These are phyloP conservation scores for Blastobotrys petasosporus DNA, from an alignment of 1,139 yeast genomes.

Conservation along the genomic window DNA sequence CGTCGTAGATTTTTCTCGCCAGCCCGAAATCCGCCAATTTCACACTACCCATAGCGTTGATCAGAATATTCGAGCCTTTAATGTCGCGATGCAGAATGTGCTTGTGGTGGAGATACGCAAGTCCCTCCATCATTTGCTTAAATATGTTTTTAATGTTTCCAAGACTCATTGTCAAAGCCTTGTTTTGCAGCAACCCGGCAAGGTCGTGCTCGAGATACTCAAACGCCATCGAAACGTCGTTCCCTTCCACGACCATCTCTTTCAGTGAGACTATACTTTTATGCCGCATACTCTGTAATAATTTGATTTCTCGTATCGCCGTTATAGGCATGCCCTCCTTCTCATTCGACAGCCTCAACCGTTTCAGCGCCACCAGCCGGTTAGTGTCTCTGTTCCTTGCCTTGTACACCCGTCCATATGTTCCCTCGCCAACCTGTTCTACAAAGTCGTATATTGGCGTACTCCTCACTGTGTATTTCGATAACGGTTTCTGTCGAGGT, in stretches of 20 bases:
- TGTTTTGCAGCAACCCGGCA: slow-evolving; percentile 79
- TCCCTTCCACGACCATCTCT: slow-evolving; percentile 85
- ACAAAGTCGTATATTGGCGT: slow-evolving; percentile 17
- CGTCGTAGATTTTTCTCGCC: slow-evolving; percentile 49
- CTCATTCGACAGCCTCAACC: slow-evolving; percentile 76
- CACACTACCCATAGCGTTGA: slow-evolving; percentile 64
- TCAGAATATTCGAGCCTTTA: slow-evolving; percentile 83
- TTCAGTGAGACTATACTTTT: slow-evolving; percentile 70
- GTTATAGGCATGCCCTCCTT: slow-evolving; percentile 96
- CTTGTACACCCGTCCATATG: slow-evolving; percentile 76
- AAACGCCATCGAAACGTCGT: slow-evolving; percentile 80
- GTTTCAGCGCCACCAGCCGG: slow-evolving; percentile 74
- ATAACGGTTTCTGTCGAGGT: too few relatives aligned
- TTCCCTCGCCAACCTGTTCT: slow-evolving; percentile 72
- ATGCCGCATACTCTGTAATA: slow-evolving; percentile 83
- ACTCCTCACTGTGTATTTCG: too few relatives aligned
- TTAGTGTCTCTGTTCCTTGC: slow-evolving; percentile 65
- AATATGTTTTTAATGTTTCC: slow-evolving; percentile 74
- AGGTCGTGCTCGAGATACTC: slow-evolving; percentile 93
- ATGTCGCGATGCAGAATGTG: slow-evolving; percentile 88
- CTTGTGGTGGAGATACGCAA: slow-evolving; percentile 71
- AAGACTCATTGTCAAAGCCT: slow-evolving; percentile 54
- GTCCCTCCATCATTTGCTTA: slow-evolving; percentile 71
- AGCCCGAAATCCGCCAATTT: slow-evolving; percentile 93
- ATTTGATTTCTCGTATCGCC: slow-evolving; percentile 83